Base-by-base conservation (phyloP, 352 stramenopile genomes). In the Pythium inflatum region DNA sequence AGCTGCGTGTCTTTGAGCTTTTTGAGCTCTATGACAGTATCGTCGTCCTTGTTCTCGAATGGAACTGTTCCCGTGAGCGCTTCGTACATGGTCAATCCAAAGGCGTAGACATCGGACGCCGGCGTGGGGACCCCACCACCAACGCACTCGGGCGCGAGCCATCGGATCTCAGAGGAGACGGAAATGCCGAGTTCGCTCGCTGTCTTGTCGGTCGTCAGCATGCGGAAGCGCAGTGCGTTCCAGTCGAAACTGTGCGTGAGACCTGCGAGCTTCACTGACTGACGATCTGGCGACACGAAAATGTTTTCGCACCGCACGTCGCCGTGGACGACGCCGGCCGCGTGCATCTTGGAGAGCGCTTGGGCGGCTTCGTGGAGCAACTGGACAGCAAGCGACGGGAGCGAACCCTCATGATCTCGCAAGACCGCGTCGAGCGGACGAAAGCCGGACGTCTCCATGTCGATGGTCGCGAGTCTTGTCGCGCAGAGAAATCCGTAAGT, bases 111-210 rank as follows among this genome's bases (percentile, higher is more conserved):
- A 30, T 65, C 57, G n/a, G 57, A 54, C 1, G 24, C 57, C 20
- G 57, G 43, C 3, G 41, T 45, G 0, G 57, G 57, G 13, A 56
- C 11, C 1, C 2, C 43, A 13, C 57, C 57, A 9, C 12, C 24
- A 14, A 65, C 30, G 22, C 57, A 56, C 57, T 65, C 41, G 18
- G 57, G 57, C 12, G 57, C 57, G 12, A 65, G 57, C 57, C 57
- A 64, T 4, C 57, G 40, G 5, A 30, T 45, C 6, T 24, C 14
- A 3, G 22, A 20, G 5, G 40, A 45, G 5, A 65, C 43, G 1
- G 57, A 56, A 22, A 55, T 31, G 2, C 43, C 43, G 7, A 46
- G 12, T 22, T 62, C 57, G 1, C n/a, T 18, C 0, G 40, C 1
- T 12, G 30, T 45, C 43, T 31, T 45, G 57, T 55, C 30, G 1